phyloP scores from a whole-genome alignment of 2,329 filamentous ascomycete species.

The Aspergillus persii region DNA sequence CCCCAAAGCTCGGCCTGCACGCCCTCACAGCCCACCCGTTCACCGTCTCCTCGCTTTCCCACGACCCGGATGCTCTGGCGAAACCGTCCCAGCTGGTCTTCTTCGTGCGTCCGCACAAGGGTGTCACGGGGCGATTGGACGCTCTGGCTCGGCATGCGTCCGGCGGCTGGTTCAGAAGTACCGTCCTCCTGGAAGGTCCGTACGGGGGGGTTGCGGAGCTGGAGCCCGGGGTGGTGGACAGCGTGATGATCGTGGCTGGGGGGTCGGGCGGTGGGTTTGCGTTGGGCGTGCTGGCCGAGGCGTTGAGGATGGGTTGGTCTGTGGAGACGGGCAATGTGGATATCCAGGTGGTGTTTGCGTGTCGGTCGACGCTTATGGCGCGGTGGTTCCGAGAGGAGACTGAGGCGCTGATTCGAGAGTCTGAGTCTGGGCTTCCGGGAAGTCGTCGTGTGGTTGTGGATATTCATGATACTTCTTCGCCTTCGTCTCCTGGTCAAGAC shows the following conservation, averaged over 20 bases:
- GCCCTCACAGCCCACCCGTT: conserved; percentile 54
- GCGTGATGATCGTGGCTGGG: conserved; percentile 41
- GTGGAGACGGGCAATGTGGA: background rate
- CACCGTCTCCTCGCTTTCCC: conserved; percentile 53
- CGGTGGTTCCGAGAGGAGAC: conserved; percentile 12
- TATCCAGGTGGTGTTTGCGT: conserved; percentile 16
- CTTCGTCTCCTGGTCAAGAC: background rate
- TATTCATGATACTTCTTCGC: background rate
- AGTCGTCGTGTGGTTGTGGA: background rate
- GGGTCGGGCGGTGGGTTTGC: conserved; percentile 57
- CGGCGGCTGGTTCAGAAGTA: conserved; percentile 28
- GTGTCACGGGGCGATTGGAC: conserved; percentile 51
- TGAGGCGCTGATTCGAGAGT: background rate
- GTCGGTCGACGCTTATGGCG: conserved; percentile 2
- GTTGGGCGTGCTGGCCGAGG: conserved; percentile 49
- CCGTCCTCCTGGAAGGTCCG: conserved; percentile 57
- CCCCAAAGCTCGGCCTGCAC: conserved; percentile 36
- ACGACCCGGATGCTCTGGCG: conserved; percentile 9
- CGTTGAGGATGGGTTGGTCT: conserved; percentile 13
- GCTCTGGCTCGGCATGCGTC: conserved; percentile 40
- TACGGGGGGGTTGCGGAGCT: conserved; percentile 52
- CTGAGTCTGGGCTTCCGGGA: background rate
- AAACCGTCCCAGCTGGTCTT: conserved; percentile 48
- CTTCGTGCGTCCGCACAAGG: conserved; percentile 51
- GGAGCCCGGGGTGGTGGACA: conserved; percentile 22